A percentile compares a stretch with the other conserved stretches of the same genome.
Evolutionary conservation across 495 filamentous ascomycete genomes (phyloP).

Genomic region (Penicillium goetzii): DNA sequence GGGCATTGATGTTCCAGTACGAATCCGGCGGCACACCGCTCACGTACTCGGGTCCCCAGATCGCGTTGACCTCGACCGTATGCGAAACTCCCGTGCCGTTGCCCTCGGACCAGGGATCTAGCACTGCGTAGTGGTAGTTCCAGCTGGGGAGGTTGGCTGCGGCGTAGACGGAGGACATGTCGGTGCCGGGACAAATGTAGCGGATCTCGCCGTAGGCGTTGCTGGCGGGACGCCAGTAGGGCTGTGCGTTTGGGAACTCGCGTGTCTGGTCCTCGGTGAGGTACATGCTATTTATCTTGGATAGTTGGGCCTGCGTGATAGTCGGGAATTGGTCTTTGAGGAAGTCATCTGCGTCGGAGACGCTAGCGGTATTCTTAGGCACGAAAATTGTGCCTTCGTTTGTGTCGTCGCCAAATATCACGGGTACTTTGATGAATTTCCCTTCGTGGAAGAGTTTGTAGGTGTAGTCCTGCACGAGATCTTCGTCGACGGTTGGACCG

Average conservation of each 20-base stretch:
- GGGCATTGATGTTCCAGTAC: slow-evolving; percentile 56
- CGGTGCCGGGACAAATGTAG: slow-evolving; percentile 72
- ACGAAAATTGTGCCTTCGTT: slow-evolving; percentile 73
- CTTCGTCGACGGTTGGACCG: slow-evolving; percentile 60
- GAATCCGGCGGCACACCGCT: slow-evolving; percentile 50
- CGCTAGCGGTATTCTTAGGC: slow-evolving; percentile 49
- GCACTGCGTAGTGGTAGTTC: slow-evolving; percentile 71
- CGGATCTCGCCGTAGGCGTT: slow-evolving; percentile 72
- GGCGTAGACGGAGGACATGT: slow-evolving; percentile 52
- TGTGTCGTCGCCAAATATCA: slow-evolving; percentile 71
- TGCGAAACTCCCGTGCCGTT: slow-evolving; percentile 65
- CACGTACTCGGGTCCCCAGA: slow-evolving; percentile 59
- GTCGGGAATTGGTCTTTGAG: slow-evolving; percentile 65
- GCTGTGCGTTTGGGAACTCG: slow-evolving; percentile 47
- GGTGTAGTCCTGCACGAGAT: slow-evolving; percentile 62
- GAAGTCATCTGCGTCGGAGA: slow-evolving; percentile 56
- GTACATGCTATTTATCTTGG: slow-evolving; percentile 61
- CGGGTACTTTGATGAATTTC: slow-evolving; percentile 67
- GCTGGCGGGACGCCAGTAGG: slow-evolving; percentile 63
- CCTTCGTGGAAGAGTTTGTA: slow-evolving; percentile 60
- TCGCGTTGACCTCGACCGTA: slow-evolving; percentile 62
- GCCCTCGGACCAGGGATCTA: slow-evolving; percentile 50
- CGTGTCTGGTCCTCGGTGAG: slow-evolving; percentile 46
- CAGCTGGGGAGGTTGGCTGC: slow-evolving; percentile 48
- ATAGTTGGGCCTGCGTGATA: slow-evolving; percentile 56